A percentile compares a stretch with the other conserved stretches of the same genome.
These are phyloP conservation scores for Paxillus rubicundulus DNA, from an alignment of 768 basidiomycete genomes.

Conservation along the genomic window DNA sequence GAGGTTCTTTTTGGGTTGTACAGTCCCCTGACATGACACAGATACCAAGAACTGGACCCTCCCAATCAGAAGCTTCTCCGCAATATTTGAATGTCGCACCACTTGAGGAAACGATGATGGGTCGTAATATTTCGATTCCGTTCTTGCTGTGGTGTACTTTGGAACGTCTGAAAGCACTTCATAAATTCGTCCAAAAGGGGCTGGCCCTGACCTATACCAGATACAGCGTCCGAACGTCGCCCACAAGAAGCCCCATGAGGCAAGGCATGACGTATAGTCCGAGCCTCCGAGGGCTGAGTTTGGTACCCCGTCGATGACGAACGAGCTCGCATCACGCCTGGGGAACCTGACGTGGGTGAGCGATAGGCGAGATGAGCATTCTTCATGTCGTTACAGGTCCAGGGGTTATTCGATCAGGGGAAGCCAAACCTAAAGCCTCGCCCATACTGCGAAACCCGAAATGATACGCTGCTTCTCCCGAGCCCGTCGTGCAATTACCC, in stretches of 20 bases:
- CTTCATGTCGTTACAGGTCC: not conserved
- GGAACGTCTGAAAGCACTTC: no score
- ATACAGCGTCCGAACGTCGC: no score
- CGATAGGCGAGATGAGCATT: not conserved
- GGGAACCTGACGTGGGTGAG: no score
- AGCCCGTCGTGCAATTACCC: no score
- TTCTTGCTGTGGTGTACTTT: not conserved
- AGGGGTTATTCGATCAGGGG: not conserved
- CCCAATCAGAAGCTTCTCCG: no score
- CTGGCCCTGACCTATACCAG: not conserved
- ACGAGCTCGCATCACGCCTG: not conserved
- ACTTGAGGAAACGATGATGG: no score
- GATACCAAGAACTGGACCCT: no score
- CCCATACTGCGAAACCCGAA: not conserved
- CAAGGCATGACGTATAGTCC: not conserved
- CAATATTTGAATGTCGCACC: no score
- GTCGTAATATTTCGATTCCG: no score
- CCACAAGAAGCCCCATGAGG: not conserved
- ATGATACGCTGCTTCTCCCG: not conserved
- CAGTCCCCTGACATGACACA: no score
- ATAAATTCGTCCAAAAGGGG: not conserved
- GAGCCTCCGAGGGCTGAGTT: not conserved
- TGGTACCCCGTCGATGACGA: not conserved
- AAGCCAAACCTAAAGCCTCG: not conserved
- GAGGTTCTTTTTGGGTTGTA: no score